Evolutionary conservation across 345 rosid genomes (phyloP), one percentile per base, ranked within the genome.

Genomic region (Eutrema yunnanense): DNA sequence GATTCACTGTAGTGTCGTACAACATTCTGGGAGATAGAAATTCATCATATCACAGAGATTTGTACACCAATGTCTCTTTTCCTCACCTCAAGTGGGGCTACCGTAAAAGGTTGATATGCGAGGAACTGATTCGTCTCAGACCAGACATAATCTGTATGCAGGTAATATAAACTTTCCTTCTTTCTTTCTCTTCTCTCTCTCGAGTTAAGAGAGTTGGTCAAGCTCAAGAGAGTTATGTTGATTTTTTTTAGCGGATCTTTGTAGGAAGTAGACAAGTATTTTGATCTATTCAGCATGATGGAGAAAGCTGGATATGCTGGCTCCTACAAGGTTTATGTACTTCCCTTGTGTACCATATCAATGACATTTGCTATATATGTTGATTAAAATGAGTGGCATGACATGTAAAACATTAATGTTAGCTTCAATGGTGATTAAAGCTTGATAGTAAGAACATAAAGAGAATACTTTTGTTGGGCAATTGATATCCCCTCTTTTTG

Each of bases 221-320:
- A 38, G 11, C 33, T n/a, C n/a, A n/a, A 16, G 16, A 16, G 8
- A 53, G n/a, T 13, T 37, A 14, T 52, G 44, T 74, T 54, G 53
- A 29, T 52, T 67, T 46, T 73, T 61, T 71, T 61, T 53, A 53
- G 69, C 43, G 30, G 47, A 44, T 59, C 72, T 53, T 81, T 53
- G 42, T 77, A 92, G 97, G 93, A 87, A 82, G 97, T 89, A 82
- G 96, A 89, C 78, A 89, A 73, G 75, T 89, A 86, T 61, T 83
- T 81, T 43, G 96, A 89, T 74, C 72, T 89, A 32, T 80, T 79
- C 36, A 73, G 50, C 51, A 72, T 73, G 44, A 54, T 89, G 86
- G 74, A 84, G 82, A 84, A 80, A 75, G 86, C 85, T 48, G 90
- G 96, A 80, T 92, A 85, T 83, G 81, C 67, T 75, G 90, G 92